Evolutionary conservation across 768 basidiomycete genomes (phyloP).

Genomic region (Trametes maxima): DNA sequence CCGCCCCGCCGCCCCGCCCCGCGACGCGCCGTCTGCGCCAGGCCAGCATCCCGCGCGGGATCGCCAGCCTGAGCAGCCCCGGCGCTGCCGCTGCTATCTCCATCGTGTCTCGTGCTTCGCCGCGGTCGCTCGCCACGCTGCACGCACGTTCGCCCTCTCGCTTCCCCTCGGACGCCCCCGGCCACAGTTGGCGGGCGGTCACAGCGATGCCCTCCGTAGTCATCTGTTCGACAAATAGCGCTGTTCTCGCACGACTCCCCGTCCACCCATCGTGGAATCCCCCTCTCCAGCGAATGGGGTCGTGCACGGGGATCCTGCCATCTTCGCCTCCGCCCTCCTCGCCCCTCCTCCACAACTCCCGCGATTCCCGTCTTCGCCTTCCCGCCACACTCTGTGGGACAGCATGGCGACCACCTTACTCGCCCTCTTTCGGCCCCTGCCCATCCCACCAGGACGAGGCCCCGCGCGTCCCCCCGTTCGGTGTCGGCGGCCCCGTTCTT

Average conservation of each 20-base stretch:
- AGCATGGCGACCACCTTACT: neutral
- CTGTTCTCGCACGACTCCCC: constrained; percentile 19
- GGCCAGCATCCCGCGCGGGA: neutral
- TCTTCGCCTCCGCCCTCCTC: neutral
- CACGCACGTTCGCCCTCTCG: constrained; percentile 24
- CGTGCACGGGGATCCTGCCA: constrained; percentile 19
- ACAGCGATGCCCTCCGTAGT: constrained; percentile 6
- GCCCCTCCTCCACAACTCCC: neutral
- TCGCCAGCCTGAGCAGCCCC: neutral
- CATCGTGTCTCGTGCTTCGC: constrained; percentile 9
- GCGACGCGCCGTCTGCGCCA: neutral
- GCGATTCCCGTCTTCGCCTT: neutral
- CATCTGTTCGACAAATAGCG: constrained; percentile 18
- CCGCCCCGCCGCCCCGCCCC: neutral
- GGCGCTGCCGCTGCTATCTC: constrained; percentile 1
- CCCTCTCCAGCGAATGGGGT: constrained; percentile 17
- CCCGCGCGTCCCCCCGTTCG: neutral
- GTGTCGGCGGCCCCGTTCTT: neutral
- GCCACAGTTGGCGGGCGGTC: constrained; percentile 1
- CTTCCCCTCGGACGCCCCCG: constrained; percentile 18
- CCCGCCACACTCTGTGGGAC: neutral
- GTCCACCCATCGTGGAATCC: constrained; percentile 14
- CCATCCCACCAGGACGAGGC: neutral
- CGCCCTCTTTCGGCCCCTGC: neutral
- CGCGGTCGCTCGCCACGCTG: constrained; percentile 2